Base-by-base conservation (phyloP, 148 eudicot species). In the Camellia japonica region DNA sequence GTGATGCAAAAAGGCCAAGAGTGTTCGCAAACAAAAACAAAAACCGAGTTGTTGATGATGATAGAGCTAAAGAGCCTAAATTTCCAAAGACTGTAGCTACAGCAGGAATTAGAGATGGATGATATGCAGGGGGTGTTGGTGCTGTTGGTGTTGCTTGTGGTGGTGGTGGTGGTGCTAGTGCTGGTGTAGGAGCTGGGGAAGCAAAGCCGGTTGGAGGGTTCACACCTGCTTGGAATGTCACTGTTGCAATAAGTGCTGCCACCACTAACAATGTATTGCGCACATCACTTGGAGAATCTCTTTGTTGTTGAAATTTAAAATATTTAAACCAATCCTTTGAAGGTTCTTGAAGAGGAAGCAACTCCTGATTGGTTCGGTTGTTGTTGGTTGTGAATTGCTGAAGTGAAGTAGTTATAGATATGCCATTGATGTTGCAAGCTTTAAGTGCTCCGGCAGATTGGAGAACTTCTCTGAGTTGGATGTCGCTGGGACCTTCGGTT, bases 221-320 rank as follows among this genome's bases (percentile, higher is more conserved):
- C 42, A 68, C 71, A 11, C 71, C 16, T 7, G 71, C 71, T 42
- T 68, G 71, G 49, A 68, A 68, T 44, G 71, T 68, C 51, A 68
- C 71, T 6, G 49, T 43, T 2, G 49, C 51, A 0, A 68, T 42
- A 14, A 68, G 51, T n/a, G 71, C n/a, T 46, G 71, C 71, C 6
- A 42, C 71, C 42, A 68, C 15, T 46, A 68, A n/a, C 49, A 68
- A n/a, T 2, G 43, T 2, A 19, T 68, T 68, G 15, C 70, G 46
- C 18, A 7, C 13, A 1, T 67, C 70, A n/a, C 70, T 10, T 41
- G 70, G 70, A 30, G 70, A 67, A 67, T 67, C 70, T 67, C 70
- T 38, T 38, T 38, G 44, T 14, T 3, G 70, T n/a, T 67, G 46
- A 67, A 67, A 67, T 67, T 38, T 67, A 15, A 67, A 67, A 7